A percentile compares a stretch with the other conserved stretches of the same genome.
phyloP scores from a whole-genome alignment of 1,284 basidiomycete species.

The Puccinia polysora region DNA sequence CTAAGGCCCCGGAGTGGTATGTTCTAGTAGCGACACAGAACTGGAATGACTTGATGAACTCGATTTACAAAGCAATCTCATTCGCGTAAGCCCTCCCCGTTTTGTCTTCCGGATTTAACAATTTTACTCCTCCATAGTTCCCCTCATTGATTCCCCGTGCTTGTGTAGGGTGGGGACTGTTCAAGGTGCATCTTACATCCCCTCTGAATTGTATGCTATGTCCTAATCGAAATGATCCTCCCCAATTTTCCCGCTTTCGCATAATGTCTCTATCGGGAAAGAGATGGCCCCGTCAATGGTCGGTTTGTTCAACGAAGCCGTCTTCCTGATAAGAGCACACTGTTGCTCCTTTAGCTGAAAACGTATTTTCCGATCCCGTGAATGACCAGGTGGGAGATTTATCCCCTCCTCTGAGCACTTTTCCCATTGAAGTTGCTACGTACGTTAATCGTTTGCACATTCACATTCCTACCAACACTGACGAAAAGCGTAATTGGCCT shows the following conservation, averaged over 20 bases:
- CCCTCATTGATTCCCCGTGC: neutral
- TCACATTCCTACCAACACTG: neutral
- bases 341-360: neutral
- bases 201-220: neutral
- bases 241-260: too few species aligned
- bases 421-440: conserved; percentile 32
- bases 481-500: neutral
- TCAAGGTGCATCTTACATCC: conserved; percentile 16
- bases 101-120: neutral
- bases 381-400: conserved; percentile 18
- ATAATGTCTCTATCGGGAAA: too few species aligned
- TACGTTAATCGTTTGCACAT: neutral
- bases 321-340: neutral
- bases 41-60: conserved; percentile 43
- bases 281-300: too few species aligned
- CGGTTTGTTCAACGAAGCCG: neutral
- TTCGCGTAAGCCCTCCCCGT: conserved; percentile 16
- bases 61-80: conserved; percentile 18
- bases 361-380: neutral
- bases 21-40: conserved; percentile 38
- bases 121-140: neutral
- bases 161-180: conserved; percentile 19
- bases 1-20: conserved; percentile 39
- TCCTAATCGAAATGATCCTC: neutral
- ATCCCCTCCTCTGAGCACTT: conserved; percentile 14